Conservation (phyloP, 75 land plant species). For the Pseudotsuga menziesii region DNA sequence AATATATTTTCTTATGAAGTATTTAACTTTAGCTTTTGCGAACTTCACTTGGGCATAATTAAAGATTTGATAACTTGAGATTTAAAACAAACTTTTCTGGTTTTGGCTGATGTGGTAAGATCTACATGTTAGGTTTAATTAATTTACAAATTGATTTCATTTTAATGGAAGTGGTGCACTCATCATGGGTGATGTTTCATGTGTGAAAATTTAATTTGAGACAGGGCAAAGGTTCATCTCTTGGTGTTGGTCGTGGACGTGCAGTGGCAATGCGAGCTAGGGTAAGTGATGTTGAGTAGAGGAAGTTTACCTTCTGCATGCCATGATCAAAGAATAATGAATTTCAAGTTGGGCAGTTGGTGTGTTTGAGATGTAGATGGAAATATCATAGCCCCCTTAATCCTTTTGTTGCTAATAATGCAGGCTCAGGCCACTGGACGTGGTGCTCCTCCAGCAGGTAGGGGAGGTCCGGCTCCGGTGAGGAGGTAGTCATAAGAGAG, state of each 20-base stretch:
- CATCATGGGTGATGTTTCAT: background rate
- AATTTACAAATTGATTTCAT: background rate
- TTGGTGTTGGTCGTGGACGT: constrained; percentile 94
- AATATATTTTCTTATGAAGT: too few species aligned
- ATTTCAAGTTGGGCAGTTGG: background rate
- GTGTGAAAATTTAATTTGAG: background rate
- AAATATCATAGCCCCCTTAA: background rate
- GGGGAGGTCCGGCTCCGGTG: constrained; percentile 69
- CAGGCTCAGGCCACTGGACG: constrained; percentile 89
- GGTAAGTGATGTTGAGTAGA: constrained; percentile 32
- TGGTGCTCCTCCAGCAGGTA: constrained; percentile 56
- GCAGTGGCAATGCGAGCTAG: constrained; percentile 93
- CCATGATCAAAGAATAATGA: background rate
- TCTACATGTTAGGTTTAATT: background rate
- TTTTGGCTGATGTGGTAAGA: too few species aligned
- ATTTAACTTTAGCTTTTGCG: too few species aligned
- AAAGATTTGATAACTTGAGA: too few species aligned
- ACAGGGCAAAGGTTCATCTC: constrained; percentile 85
- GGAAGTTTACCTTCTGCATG: background rate
- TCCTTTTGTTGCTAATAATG: background rate
- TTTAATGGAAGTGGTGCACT: constrained; percentile 3
- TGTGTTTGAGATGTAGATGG: background rate
- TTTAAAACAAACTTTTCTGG: too few species aligned
- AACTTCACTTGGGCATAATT: too few species aligned
- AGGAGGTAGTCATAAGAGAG: constrained; percentile 44